A percentile compares a stretch with the other conserved stretches of the same genome.
Conservation (phyloP, 2,329 filamentous ascomycete species). For the Trichophaea hybrida region DNA sequence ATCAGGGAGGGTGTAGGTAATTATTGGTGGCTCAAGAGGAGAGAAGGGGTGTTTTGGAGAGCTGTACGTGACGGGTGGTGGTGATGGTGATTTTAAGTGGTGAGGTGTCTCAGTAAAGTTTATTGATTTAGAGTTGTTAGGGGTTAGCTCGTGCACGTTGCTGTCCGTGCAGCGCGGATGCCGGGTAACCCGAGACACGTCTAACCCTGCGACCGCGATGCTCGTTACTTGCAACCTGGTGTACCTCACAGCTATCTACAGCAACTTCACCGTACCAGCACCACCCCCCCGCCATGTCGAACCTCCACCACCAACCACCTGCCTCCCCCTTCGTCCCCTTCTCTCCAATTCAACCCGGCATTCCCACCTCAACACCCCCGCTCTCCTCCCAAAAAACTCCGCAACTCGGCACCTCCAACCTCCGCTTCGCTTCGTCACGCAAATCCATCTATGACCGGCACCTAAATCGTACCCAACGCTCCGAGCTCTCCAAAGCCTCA, state of each 20-base stretch:
- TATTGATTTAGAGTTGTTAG: background rate
- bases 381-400: slow-evolving; percentile 11
- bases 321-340: slow-evolving; percentile 21
- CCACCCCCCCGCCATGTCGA: background rate
- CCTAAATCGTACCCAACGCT: slow-evolving; percentile 73
- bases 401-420: slow-evolving; percentile 37
- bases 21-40: background rate
- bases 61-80: background rate
- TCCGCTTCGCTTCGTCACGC: slow-evolving; percentile 80
- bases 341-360: slow-evolving; percentile 20
- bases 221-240: too few relatives aligned
- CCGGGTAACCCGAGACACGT: too few relatives aligned
- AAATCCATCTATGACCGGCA: slow-evolving; percentile 98
- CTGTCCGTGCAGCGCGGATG: too few relatives aligned
- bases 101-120: background rate
- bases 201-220: too few relatives aligned
- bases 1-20: background rate
- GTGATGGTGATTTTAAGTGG: background rate
- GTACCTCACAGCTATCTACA: too few relatives aligned
- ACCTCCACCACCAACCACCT: slow-evolving; percentile 4
- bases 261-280: background rate
- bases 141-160: too few relatives aligned
- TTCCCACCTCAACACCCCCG: slow-evolving; percentile 18
- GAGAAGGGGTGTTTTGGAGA: background rate
- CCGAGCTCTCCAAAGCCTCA: slow-evolving; percentile 79